A percentile compares a stretch with the other conserved stretches of the same genome.
These are phyloP conservation scores for Paraleonurus japonicus DNA, from an alignment of 257 asterid genomes.

Conservation along the genomic window DNA sequence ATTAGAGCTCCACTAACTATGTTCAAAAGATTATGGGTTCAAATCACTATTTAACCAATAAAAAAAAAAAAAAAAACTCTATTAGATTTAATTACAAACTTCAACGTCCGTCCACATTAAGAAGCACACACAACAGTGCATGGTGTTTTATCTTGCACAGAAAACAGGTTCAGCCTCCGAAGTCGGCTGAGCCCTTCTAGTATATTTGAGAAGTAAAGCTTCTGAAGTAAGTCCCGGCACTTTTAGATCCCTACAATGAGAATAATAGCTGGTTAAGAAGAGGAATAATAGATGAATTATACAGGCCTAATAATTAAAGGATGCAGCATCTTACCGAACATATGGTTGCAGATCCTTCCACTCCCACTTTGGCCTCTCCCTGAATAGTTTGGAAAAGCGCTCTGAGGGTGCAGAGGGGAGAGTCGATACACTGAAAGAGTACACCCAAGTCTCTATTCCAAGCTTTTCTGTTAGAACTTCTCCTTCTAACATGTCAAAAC, in stretches of 20 bases:
- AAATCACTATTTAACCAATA: too few species aligned
- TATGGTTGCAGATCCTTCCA: conserved; percentile 89
- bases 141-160: conserved; percentile 58
- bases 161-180: conserved; percentile 71
- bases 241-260: conserved; percentile 64
- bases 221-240: conserved; percentile 93
- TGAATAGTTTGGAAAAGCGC: conserved; percentile 59
- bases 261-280: not conserved
- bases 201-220: conserved; percentile 85
- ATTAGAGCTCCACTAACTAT: too few species aligned
- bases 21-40: too few species aligned
- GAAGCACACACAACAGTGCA: not conserved
- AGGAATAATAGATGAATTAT: not conserved
- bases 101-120: not conserved
- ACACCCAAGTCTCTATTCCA: conserved; percentile 70
- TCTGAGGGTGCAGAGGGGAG: conserved; percentile 77
- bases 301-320: not conserved
- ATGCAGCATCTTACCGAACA: conserved; percentile 50
- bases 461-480: conserved; percentile 75
- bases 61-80: too few species aligned
- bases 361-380: conserved; percentile 77
- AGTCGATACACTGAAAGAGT: conserved; percentile 63
- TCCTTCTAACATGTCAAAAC: conserved; percentile 81
- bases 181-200: conserved; percentile 74
- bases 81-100: not conserved